Evolutionary conservation across 306 rosid species (phyloP).

Genomic region (Trichosanthes cucumerina): DNA sequence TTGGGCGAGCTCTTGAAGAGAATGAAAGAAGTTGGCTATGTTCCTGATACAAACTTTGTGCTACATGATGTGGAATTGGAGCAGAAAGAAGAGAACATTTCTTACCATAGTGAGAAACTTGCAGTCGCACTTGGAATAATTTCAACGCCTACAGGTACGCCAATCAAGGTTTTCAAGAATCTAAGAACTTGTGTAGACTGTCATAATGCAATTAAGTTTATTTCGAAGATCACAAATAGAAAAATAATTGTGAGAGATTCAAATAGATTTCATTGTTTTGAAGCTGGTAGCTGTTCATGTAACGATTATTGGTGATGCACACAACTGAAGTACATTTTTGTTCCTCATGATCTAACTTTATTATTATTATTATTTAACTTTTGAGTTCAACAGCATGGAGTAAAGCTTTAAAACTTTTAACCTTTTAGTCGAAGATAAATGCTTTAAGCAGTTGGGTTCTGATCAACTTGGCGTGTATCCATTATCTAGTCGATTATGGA

Average conservation of each 20-base stretch:
- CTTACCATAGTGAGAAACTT: conserved; percentile 59
- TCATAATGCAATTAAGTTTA: conserved; percentile 47
- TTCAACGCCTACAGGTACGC: conserved; percentile 47
- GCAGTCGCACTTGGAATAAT: conserved; percentile 62
- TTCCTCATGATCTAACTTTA: no score
- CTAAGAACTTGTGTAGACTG: conserved; percentile 65
- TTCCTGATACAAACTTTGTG: conserved; percentile 57
- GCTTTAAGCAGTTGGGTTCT: no score
- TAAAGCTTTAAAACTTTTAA: no score
- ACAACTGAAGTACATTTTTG: not conserved
- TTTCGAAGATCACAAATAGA: conserved; percentile 35
- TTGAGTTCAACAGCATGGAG: no score
- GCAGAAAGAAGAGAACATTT: conserved; percentile 58
- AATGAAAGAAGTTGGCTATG: conserved; percentile 61
- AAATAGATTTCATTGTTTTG: conserved; percentile 63
- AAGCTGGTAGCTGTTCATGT: conserved; percentile 46
- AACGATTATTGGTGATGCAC: conserved; percentile 35
- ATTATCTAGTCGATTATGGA: no score
- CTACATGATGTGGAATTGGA: conserved; percentile 55
- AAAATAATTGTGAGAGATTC: conserved; percentile 50
- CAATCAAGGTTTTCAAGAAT: conserved; percentile 51
- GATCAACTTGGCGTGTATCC: no score
- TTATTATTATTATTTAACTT: no score
- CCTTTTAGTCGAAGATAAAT: no score
- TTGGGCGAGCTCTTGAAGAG: conserved; percentile 32